Conservation (phyloP, 2,329 filamentous ascomycete genomes). For the Exophiala sideris region DNA sequence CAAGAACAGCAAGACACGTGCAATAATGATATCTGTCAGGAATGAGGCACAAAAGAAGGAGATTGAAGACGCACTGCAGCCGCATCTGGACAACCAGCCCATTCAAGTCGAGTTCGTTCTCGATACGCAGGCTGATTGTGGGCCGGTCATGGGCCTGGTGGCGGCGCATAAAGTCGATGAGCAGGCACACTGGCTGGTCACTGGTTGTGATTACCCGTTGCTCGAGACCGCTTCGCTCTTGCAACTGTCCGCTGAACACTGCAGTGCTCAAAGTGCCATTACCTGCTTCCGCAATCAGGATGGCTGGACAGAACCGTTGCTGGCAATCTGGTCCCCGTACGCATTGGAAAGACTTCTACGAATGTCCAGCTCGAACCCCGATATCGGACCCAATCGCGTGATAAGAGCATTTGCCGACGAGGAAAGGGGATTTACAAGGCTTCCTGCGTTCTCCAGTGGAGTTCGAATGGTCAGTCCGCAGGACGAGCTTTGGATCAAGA, state of each 20-base stretch:
- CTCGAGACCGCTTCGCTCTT: slow-evolving; percentile 30
- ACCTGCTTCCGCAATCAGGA: slow-evolving; percentile 36
- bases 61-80: slow-evolving; percentile 30
- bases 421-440: not conserved
- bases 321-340: slow-evolving; percentile 37
- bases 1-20: slow-evolving; percentile 1
- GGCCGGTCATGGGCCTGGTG: slow-evolving; percentile 33
- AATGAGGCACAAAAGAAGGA: slow-evolving; percentile 6
- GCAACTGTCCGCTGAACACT: slow-evolving; percentile 29
- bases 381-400: not conserved
- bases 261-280: slow-evolving; percentile 24
- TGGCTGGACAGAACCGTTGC: slow-evolving; percentile 35
- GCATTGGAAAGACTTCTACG: slow-evolving; percentile 24
- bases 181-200: slow-evolving; percentile 33
- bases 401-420: not conserved
- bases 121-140: slow-evolving; percentile 14
- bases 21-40: slow-evolving; percentile 2
- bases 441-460: not conserved
- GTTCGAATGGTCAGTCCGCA: not conserved
- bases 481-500: slow-evolving; percentile 4
- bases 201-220: slow-evolving; percentile 37
- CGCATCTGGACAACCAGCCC: slow-evolving; percentile 16
- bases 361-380: not conserved
- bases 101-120: slow-evolving; percentile 8
- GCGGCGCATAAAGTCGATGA: slow-evolving; percentile 31